Percentiles rank a stretch among this genome's conserved stretches.
Evolutionary conservation across 805 yeast species (phyloP).

Genomic region (Wickerhamomyces ciferrii): DNA sequence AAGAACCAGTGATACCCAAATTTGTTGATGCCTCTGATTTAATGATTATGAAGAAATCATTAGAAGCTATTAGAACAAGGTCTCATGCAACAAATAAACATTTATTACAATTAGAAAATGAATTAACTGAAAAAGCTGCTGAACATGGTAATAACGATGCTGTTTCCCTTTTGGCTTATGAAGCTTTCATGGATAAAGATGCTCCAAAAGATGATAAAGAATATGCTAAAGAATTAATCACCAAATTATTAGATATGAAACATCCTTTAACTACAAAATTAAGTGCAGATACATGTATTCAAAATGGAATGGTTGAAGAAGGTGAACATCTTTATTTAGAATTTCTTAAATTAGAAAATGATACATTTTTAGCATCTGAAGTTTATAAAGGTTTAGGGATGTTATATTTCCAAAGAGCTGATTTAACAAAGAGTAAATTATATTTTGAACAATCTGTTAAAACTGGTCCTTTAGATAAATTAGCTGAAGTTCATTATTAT

Average conservation of each 20-base stretch:
- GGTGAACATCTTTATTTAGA: slow-evolving; percentile 57
- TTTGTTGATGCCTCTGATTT: slow-evolving; percentile 52
- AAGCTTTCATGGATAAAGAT: slow-evolving; percentile 41
- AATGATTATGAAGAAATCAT: slow-evolving; percentile 60
- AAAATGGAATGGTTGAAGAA: slow-evolving; percentile 39
- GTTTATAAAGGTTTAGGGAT: slow-evolving; percentile 65
- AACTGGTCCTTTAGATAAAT: slow-evolving; percentile 57
- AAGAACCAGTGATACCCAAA: slow-evolving; percentile 31
- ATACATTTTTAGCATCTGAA: slow-evolving; percentile 62
- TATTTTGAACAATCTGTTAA: slow-evolving; percentile 57
- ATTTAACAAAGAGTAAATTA: slow-evolving; percentile 46
- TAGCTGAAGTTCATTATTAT: slow-evolving; percentile 71
- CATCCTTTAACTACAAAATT: slow-evolving; percentile 77
- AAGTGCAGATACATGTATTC: slow-evolving; percentile 70
- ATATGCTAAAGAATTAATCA: slow-evolving; percentile 59
- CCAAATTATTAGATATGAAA: slow-evolving; percentile 46
- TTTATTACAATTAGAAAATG: slow-evolving; percentile 59
- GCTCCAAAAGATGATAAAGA: slow-evolving; percentile 46
- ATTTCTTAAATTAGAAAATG: slow-evolving; percentile 50
- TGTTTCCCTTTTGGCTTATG: slow-evolving; percentile 65
- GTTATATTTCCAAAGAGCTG: slow-evolving; percentile 49
- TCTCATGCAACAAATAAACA: slow-evolving; percentile 56
- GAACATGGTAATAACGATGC: slow-evolving; percentile 82
- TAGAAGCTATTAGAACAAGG: slow-evolving; percentile 54
- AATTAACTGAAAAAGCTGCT: slow-evolving; percentile 76